phyloP scores from a whole-genome alignment of 768 basidiomycete genomes.

The Boletus insuetus region DNA sequence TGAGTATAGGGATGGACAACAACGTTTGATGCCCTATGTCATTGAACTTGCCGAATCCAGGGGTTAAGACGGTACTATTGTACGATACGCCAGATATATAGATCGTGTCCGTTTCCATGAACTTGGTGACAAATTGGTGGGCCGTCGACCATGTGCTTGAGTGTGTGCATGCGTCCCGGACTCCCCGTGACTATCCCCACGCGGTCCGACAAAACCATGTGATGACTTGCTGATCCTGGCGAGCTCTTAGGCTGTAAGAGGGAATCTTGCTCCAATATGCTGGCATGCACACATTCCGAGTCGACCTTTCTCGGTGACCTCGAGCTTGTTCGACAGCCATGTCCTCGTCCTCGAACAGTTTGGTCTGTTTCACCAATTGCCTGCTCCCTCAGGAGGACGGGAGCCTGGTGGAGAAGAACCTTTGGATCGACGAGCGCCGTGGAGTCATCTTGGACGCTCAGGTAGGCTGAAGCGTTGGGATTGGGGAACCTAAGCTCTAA shows the following conservation, averaged over 20 bases:
- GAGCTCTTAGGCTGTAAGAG: background rate
- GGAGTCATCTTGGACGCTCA: conserved; percentile 78
- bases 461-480: conserved; percentile 34
- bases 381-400: conserved; percentile 79
- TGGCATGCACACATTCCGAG: background rate
- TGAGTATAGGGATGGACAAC: background rate
- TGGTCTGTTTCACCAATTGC: conserved; percentile 88
- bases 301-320: conserved; percentile 2
- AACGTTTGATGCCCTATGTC: background rate
- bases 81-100: no score
- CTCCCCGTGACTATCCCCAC: background rate
- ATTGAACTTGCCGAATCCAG: background rate
- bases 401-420: conserved; percentile 64
- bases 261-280: background rate
- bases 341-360: conserved; percentile 45
- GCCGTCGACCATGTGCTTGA: conserved; percentile 13
- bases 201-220: conserved; percentile 7
- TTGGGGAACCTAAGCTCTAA: background rate
- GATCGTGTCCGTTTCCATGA: no score
- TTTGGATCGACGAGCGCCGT: conserved; percentile 76
- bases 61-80: no score
- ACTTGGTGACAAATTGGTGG: background rate
- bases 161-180: background rate
- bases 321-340: conserved; percentile 15
- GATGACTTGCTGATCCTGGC: conserved; percentile 6